Base-by-base conservation (phyloP, 108 stramenopile genomes). In the Aurantiochytrium sp. region DNA sequence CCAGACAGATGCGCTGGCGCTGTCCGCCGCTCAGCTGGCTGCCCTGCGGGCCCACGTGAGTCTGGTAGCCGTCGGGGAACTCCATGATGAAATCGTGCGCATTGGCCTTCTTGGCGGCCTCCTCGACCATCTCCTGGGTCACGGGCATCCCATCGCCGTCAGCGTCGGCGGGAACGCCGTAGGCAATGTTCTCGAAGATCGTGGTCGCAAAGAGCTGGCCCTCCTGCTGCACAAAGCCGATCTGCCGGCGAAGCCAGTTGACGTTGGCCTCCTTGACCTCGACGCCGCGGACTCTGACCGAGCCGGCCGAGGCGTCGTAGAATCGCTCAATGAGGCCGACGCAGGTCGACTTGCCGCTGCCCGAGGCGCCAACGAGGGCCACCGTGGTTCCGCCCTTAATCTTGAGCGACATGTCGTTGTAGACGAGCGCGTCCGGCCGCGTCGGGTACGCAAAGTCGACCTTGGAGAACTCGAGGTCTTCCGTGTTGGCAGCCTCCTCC, bases 171-270 rank as follows among this genome's bases (percentile, higher is more conserved):
- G 48, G 39, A 31, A 91, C 2, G 3, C 92, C 92, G 86, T 95
- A 96, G 39, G 91, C 89, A 37, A 96, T 94, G 89, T 96, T 96
- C 31, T 96, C 94, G 31, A 86, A 85, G 27, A 96, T 90, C 54
- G 91, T 94, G 24, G 92, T 92, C 69, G 93, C 87, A 65, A 96
- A 96, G 21, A 96, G 95, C 54, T 91, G 91, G 0, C 95, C 95
- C 88, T 96, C 95, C 91, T 96, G 96, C 12, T 92, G 88, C n/a
- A 96, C 95, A 19, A 92, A 87, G 4, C 94, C 94, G 34, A 96
- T 87, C 54, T 95, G 93, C 30, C 69, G 85, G n/a, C 94, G 88
- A 50, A 92, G 85, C 92, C 92, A 93, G 39, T 90, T 85, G 36
- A 92, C 85, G 87, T 93, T 86, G 39, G 68, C 53, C 4, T 85